Evolutionary conservation across 495 filamentous ascomycete species (phyloP), one percentile per base, ranked within the genome.

Genomic region (Terfezia claveryi): DNA sequence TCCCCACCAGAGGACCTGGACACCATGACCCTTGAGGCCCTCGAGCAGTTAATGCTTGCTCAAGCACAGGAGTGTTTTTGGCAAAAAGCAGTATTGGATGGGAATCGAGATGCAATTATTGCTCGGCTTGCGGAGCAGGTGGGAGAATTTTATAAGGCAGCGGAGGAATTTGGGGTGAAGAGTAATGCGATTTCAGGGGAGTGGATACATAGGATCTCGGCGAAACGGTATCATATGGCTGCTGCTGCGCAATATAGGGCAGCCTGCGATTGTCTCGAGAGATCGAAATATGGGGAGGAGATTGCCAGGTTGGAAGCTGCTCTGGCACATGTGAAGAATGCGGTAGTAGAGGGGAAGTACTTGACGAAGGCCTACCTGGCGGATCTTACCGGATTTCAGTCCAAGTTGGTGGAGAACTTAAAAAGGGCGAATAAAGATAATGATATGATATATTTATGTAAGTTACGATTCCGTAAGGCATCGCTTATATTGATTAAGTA

Each of bases 21-120:
- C 64, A 74, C 77, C 20, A 74, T 82, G 63, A 92, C 89, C 0
- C 68, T 98, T 27, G 82, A 87, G 60, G 85, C 85, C 53, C 70
- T 95, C 16, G 80, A 85, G 58, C 75, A 89, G 62, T 74, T 98
- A 37, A 74, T 93, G 51, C 73, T 98, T 0, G 91, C 86, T 12
- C 88, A 98, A 64, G 87, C 80, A 38, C 91, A 98, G 61, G 91
- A 98, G 67, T 95, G 89, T 65, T 95, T 89, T 68, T 98, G 91
- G 91, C 82, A 89, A 54, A 96, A 94, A 64, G 91, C 92, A 2
- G 91, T 94, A 20, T 89, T 88, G 72, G 91, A 95, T 64, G 80
- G 80, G 10, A 76, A 94, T 64, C 94, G 92, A 62, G 91, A 98
- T 64, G 81, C 77, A 10, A 83, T 83, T 0, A 93, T 98, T 54